phyloP scores from a whole-genome alignment of 2,329 filamentous ascomycete genomes.

The Torrubiella hemipterigena region DNA sequence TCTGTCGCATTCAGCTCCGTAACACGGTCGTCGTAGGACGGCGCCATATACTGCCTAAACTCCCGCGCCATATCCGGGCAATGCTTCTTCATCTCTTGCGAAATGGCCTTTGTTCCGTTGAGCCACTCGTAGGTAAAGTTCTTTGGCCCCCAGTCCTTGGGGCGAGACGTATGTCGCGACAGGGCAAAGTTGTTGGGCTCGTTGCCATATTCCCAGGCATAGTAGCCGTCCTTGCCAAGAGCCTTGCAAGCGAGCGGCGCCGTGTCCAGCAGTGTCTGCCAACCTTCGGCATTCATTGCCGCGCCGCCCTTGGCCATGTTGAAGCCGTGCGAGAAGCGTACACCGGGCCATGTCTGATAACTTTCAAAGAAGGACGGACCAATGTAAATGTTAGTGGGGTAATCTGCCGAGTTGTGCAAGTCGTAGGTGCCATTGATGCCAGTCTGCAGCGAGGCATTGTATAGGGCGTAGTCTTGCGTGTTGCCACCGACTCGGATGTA shows the following conservation, averaged over 20 bases:
- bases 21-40: slow-evolving; percentile 40
- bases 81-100: slow-evolving; percentile 25
- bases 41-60: slow-evolving; percentile 26
- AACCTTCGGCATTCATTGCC: slow-evolving; percentile 30
- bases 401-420: slow-evolving; percentile 38
- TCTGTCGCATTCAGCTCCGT: slow-evolving; percentile 36
- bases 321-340: slow-evolving; percentile 50
- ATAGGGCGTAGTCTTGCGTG: slow-evolving; percentile 53
- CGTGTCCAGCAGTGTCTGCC: slow-evolving; percentile 39
- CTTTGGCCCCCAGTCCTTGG: slow-evolving; percentile 1
- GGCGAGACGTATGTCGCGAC: slow-evolving; percentile 1
- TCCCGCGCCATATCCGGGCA: slow-evolving; percentile 34
- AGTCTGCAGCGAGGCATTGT: slow-evolving; percentile 36
- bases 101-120: slow-evolving; percentile 37
- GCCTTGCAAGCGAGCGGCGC: slow-evolving; percentile 46
- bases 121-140: slow-evolving; percentile 44
- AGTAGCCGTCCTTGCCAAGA: slow-evolving; percentile 34
- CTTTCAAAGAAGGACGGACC: slow-evolving; percentile 53
- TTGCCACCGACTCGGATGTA: slow-evolving; percentile 55
- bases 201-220: slow-evolving; percentile 52
- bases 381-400: slow-evolving; percentile 47
- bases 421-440: slow-evolving; percentile 42
- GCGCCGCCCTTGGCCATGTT: slow-evolving; percentile 43
- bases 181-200: slow-evolving; percentile 27
- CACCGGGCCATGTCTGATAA: slow-evolving; percentile 42